Base-by-base conservation (phyloP, 2,329 filamentous ascomycete species). In the Cercospora nicotianae region DNA sequence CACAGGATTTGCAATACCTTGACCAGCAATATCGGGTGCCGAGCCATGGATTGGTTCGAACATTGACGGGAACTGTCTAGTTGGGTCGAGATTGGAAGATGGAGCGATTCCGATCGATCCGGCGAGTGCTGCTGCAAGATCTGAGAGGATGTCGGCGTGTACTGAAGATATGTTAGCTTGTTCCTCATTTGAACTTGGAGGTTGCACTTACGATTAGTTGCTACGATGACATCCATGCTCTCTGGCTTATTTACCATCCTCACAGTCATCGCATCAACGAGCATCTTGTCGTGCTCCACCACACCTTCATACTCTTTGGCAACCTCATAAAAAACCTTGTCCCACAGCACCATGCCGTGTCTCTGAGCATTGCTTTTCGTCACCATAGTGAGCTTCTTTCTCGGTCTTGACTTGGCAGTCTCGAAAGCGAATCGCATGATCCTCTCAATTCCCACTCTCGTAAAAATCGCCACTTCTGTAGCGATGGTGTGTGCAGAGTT, bases 61-160 rank as follows among this genome's bases (percentile, higher is more conserved):
- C 84, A 88, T 87, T 63, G 82, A 85, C 0, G 88, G 88, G 68
- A 87, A 85, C 70, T 84, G 75, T 16, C 86, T 80, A 0, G 85
- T 87, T 1, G 89, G 89, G 71, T 91, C 89, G 1, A 91, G 80
- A 72, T 91, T 92, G 51, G 85, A 88, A 0, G 89, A 91, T 3
- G 90, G 89, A 3, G 90, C 90, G 67, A 92, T 91, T 8, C 90
- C 89, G 68, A 92, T 91, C 2, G 86, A 89, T 0, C 90, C 90
- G 2, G 89, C 89, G 6, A 91, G 80, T 0, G 89, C 88, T 13
- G 90, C 89, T 5, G 89, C 90, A 20, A 92, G 81, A 73, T 92
- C 90, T 0, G 89, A 90, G 4, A 92, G 83, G 60, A 78, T 78
- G 33, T 78, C 76, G 36, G 76, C 76, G 66, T 78, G 76, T 13